phyloP scores from a whole-genome alignment of 805 yeast species.

The Teunomyces barrocoloradensis region DNA sequence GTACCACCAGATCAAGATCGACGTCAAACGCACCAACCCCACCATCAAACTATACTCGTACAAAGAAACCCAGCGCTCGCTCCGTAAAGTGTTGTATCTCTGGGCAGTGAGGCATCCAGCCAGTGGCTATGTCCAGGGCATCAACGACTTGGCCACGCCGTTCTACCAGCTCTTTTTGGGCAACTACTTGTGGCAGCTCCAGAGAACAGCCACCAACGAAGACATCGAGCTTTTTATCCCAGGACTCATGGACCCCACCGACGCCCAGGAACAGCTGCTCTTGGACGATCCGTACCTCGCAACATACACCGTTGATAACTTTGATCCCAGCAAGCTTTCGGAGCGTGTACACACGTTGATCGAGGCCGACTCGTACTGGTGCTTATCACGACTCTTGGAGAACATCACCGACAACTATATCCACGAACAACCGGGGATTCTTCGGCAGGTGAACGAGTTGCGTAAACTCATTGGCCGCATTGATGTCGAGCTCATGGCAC shows the following conservation, averaged over 20 bases:
- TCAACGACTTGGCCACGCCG: constrained; percentile 91
- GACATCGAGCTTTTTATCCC: constrained; percentile 33
- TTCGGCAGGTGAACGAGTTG: constrained; percentile 82
- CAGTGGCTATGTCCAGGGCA: constrained; percentile 96
- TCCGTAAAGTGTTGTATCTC: constrained; percentile 77
- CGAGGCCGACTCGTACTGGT: constrained; percentile 98
- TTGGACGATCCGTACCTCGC: constrained; percentile 23
- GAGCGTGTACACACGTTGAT: constrained; percentile 60
- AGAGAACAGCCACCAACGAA: constrained; percentile 17
- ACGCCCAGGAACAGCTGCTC: constrained; percentile 24
- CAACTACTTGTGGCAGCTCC: constrained; percentile 54
- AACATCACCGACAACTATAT: constrained; percentile 96
- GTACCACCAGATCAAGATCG: constrained; percentile 95
- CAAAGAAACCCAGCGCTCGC: constrained; percentile 69
- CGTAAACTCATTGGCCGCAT: constrained; percentile 76
- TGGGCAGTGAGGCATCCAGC: constrained; percentile 99
- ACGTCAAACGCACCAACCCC: constrained; percentile 93
- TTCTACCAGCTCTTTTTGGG: constrained; percentile 82
- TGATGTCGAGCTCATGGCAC: constrained; percentile 68
- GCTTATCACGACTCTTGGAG: constrained; percentile 83
- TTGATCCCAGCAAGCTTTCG: constrained; percentile 64
- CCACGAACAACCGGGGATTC: constrained; percentile 97
- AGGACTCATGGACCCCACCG: constrained; percentile 28
- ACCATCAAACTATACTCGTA: constrained; percentile 68
- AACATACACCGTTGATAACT: constrained; percentile 44